Evolutionary conservation across 768 basidiomycete genomes (phyloP), one percentile per base, ranked within the genome.

Genomic region (Boletus bicolor): DNA sequence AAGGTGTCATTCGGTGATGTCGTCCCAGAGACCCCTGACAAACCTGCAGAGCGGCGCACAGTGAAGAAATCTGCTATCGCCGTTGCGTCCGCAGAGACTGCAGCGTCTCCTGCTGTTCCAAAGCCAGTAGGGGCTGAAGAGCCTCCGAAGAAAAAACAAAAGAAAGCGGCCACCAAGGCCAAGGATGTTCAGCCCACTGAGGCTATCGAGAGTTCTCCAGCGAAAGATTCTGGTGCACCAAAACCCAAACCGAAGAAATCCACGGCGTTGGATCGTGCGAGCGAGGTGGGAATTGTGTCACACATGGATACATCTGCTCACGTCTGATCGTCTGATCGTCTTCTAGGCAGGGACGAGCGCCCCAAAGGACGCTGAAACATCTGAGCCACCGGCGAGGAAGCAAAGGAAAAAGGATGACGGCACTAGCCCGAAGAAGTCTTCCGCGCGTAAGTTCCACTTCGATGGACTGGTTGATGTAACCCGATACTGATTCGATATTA

Each of bases 141-240:
- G 11, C 61, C 60, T 12, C 54, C 49, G 10, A 61, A 51, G 59
- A 70, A 70, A 26, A 67, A 37, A 48, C 51, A 6, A n/a, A 65
- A 54, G 53, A 59, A 54, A 12, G 55, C 42, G 19, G 2, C 8
- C 7, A 37, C 42, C 4, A 57, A 47, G 32, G 39, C 36, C 3
- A 63, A 62, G 24, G 56, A 58, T 7, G 17, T 32, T 32, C 45
- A 54, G n/a, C 34, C 44, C 17, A 14, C 53, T 7, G 54, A 46
- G 8, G 37, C 8, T 24, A 26, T 26, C 17, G 60, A 55, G 46
- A 47, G 37, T 34, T 24, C 54, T 21, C 42, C 53, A 11, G 56
- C 50, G 35, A 62, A 68, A 48, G 51, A 37, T 19, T 41, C 52
- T n/a, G 30, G 39, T 21, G 15, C 14, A 24, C 10, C 26, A 10